phyloP scores from a whole-genome alignment of 352 stramenopile genomes.

The Phytophthora tubulina region DNA sequence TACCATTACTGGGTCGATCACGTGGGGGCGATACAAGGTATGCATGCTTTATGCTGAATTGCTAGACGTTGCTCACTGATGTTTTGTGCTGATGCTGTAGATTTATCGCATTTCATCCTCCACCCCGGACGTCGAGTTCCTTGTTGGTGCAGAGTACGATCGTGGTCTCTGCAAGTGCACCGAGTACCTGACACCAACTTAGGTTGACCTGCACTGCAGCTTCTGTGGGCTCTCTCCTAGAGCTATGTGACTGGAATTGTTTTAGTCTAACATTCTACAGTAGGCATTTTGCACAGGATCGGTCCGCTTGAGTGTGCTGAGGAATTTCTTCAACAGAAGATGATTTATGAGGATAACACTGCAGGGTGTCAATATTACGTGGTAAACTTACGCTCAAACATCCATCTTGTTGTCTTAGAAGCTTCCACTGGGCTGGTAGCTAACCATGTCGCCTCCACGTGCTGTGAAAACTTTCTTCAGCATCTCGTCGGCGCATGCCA shows the following conservation, averaged over 20 bases:
- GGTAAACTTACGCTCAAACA: constrained; percentile 21
- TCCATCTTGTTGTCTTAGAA: constrained; percentile 48
- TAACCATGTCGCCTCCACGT: constrained; percentile 64
- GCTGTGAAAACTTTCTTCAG: constrained; percentile 77
- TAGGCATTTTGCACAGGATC: constrained; percentile 11
- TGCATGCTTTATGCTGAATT: constrained; percentile 9
- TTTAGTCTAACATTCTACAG: constrained; percentile 9
- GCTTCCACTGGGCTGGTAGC: constrained; percentile 72
- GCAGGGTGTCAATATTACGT: constrained; percentile 19
- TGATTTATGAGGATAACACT: constrained; percentile 19
- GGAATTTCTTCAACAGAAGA: constrained; percentile 4
- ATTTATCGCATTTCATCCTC: constrained; percentile 86
- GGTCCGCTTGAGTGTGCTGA: neutral
- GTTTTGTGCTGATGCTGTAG: constrained; percentile 33
- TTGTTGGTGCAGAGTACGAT: constrained; percentile 89
- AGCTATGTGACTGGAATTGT: constrained; percentile 1
- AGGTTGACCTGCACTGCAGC: constrained; percentile 7
- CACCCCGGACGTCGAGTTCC: constrained; percentile 83
- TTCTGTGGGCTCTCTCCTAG: neutral
- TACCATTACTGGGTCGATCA: constrained; percentile 83
- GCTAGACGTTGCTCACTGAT: neutral
- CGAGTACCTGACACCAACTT: constrained; percentile 73
- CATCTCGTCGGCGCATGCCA: constrained; percentile 80
- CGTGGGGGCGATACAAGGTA: constrained; percentile 84
- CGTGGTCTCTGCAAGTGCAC: constrained; percentile 86